These are phyloP conservation scores for Xylariaceae sp. DNA, from an alignment of 2,329 filamentous ascomycete species.

Conservation along the genomic window DNA sequence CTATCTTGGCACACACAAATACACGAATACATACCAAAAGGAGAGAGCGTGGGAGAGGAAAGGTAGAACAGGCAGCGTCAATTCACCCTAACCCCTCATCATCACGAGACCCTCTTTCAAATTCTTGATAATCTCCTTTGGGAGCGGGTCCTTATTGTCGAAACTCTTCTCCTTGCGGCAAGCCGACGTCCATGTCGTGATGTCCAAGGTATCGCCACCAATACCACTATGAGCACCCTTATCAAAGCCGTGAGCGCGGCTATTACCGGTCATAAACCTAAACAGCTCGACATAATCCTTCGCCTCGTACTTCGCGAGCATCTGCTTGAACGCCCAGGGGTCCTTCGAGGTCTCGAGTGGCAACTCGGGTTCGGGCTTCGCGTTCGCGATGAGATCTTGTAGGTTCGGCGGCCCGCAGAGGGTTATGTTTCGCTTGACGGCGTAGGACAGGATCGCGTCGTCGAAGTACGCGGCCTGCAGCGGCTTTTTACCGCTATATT, in stretches of 20 bases:
- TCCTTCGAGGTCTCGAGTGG: conserved; percentile 22
- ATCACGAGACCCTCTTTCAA: conserved; percentile 37
- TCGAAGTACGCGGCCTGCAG: conserved; percentile 25
- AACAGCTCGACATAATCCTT: conserved; percentile 12
- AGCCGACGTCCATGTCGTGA: conserved; percentile 31
- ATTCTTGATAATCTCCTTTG: conserved; percentile 28
- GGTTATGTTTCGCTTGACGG: conserved; percentile 31
- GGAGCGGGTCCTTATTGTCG: conserved; percentile 35
- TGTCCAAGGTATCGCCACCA: conserved; percentile 37
- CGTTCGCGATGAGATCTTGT: conserved; percentile 22
- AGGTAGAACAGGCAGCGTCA: too few species aligned
- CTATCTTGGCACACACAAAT: too few species aligned
- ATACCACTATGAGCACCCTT: conserved; percentile 25
- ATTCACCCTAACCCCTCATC: conserved; percentile 9
- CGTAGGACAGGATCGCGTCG: conserved; percentile 33
- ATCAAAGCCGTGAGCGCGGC: neutral
- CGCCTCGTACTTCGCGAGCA: conserved; percentile 21
- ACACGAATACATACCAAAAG: too few species aligned
- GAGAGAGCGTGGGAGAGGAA: too few species aligned
- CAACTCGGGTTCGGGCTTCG: conserved; percentile 25
- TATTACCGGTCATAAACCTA: neutral
- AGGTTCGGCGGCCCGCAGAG: conserved; percentile 26
- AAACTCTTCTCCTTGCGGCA: conserved; percentile 33
- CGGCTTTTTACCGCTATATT: conserved; percentile 17
- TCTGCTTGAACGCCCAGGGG: conserved; percentile 26